These are phyloP conservation scores for Thermochaetoides thermophila DNA, from an alignment of 495 filamentous ascomycete genomes.

Conservation along the genomic window DNA sequence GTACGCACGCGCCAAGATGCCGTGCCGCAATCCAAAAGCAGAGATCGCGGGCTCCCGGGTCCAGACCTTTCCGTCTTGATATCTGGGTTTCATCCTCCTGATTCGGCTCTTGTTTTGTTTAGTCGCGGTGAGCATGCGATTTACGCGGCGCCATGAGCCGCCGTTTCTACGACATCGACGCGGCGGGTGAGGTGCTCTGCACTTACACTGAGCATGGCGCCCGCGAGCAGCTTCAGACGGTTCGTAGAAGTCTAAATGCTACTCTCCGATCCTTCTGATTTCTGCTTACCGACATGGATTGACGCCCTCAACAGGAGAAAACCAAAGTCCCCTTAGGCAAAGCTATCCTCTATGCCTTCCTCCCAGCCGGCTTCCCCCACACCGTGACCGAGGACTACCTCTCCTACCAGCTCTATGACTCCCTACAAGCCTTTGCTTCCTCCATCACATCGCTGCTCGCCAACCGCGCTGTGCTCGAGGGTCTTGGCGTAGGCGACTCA, in stretches of 20 bases:
- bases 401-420: conserved; percentile 58
- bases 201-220: conserved; percentile 17
- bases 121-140: conserved; percentile 3
- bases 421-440: conserved; percentile 87
- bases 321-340: conserved; percentile 16
- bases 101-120: background rate
- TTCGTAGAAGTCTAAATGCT: conserved; percentile 1
- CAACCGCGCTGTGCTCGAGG: conserved; percentile 80
- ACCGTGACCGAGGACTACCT: conserved; percentile 86
- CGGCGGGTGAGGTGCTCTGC: conserved; percentile 23
- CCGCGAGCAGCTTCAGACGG: conserved; percentile 10
- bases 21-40: too few species aligned
- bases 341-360: conserved; percentile 53
- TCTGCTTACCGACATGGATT: background rate
- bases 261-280: background rate
- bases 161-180: conserved; percentile 23
- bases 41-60: too few species aligned
- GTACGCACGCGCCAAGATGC: too few species aligned
- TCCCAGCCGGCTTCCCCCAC: conserved; percentile 86
- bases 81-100: background rate
- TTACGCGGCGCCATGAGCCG: conserved; percentile 15
- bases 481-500: conserved; percentile 82
- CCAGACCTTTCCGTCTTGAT: background rate
- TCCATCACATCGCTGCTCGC: conserved; percentile 82
- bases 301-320: conserved; percentile 12